These are phyloP conservation scores for Barnettozyma botsteinii DNA, from an alignment of 805 yeast species.

Conservation along the genomic window DNA sequence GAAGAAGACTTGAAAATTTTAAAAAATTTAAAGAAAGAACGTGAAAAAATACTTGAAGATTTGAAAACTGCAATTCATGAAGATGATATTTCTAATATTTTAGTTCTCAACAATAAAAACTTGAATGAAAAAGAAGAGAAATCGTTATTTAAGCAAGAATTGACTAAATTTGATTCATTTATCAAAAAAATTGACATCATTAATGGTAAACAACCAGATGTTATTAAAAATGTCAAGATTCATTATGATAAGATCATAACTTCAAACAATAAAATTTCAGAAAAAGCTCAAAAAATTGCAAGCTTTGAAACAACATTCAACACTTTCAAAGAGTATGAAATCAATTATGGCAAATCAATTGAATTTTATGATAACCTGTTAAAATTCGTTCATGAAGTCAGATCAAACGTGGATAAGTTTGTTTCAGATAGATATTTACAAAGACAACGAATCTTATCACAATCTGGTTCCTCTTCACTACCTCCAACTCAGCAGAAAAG, in stretches of 20 bases:
- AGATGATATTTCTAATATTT: constrained; percentile 78
- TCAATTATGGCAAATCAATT: constrained; percentile 57
- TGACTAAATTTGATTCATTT: constrained; percentile 69
- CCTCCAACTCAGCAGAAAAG: constrained; percentile 2
- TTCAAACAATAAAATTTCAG: constrained; percentile 37
- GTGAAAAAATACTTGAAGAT: constrained; percentile 52
- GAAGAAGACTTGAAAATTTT: constrained; percentile 58
- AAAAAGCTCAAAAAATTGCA: constrained; percentile 35
- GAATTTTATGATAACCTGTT: constrained; percentile 51
- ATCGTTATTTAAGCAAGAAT: constrained; percentile 60
- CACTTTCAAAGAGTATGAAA: constrained; percentile 50
- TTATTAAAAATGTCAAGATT: constrained; percentile 41
- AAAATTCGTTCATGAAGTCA: constrained; percentile 22
- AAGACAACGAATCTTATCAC: constrained; percentile 16
- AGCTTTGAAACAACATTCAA: constrained; percentile 45
- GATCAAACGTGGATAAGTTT: constrained; percentile 19
- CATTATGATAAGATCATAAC: constrained; percentile 41
- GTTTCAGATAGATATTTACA: constrained; percentile 23
- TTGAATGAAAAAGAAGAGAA: constrained; percentile 48
- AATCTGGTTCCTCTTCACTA: constrained; percentile 8
- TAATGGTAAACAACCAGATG: constrained; percentile 54
- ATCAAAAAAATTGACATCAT: constrained; percentile 62
- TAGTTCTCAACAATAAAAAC: constrained; percentile 58
- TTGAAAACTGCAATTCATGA: constrained; percentile 64
- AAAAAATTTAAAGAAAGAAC: constrained; percentile 56